Evolutionary conservation across 2,329 filamentous ascomycete genomes (phyloP).

Genomic region (Cryphonectria parasitica): DNA sequence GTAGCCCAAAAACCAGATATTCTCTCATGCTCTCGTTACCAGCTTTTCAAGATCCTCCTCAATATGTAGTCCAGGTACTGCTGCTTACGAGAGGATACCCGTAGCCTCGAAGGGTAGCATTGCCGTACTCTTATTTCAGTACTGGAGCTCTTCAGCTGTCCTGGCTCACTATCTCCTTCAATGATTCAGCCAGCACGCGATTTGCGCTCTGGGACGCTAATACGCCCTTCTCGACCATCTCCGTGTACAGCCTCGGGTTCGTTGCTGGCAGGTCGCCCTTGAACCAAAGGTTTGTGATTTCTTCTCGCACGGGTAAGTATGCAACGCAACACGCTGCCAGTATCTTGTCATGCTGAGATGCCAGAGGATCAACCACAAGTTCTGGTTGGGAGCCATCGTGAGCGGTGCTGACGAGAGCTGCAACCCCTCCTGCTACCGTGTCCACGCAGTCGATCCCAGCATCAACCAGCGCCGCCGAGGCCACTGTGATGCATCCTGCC

Average conservation of each 20-base stretch:
- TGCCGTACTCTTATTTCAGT: neutral
- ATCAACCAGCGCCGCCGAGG: slow-evolving; percentile 89
- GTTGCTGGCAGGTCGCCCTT: slow-evolving; percentile 67
- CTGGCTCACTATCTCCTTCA: slow-evolving; percentile 42
- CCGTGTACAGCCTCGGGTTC: slow-evolving; percentile 45
- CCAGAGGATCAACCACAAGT: slow-evolving; percentile 79
- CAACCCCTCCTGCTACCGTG: slow-evolving; percentile 85
- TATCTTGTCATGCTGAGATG: slow-evolving; percentile 77
- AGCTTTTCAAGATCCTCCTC: neutral
- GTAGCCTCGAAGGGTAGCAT: neutral
- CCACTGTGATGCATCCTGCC: slow-evolving; percentile 89
- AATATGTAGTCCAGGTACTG: neutral
- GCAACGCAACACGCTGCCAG: slow-evolving; percentile 86
- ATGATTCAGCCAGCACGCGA: slow-evolving; percentile 44
- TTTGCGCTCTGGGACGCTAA: slow-evolving; percentile 48
- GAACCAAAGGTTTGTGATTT: slow-evolving; percentile 93
- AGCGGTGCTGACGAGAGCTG: slow-evolving; percentile 67
- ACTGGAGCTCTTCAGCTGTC: slow-evolving; percentile 17
- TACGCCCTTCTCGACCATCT: slow-evolving; percentile 47
- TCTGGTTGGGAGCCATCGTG: slow-evolving; percentile 40
- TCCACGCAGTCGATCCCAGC: slow-evolving; percentile 96
- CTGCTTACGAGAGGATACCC: neutral
- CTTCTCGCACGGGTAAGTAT: slow-evolving; percentile 83
- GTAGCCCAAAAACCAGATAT: neutral
- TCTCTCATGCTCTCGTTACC: neutral